Evolutionary conservation across 306 rosid genomes (phyloP), one percentile per base, ranked within the genome.

Genomic region (Quercus mongolica): DNA sequence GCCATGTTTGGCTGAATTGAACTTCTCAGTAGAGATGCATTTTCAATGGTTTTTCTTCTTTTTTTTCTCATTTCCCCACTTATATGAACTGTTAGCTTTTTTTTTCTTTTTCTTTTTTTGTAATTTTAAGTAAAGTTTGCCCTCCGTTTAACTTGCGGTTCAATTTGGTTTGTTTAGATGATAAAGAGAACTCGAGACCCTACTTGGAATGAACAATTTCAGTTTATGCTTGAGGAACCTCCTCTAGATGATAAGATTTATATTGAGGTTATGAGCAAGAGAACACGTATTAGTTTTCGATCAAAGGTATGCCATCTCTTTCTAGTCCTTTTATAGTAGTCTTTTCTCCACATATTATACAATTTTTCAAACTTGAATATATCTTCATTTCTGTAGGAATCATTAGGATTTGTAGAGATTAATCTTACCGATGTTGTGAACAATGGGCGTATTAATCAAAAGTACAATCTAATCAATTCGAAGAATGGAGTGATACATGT

Each of bases 161-260:
- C 41, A 63, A 63, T 67, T 33, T 35, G 75, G 46, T 71, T 51
- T 75, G 12, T 55, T 57, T 87, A 95, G 99, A 86, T 69, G 85
- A 77, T 95, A 3, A 89, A 74, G 86, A 91, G 88, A 85, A 85
- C 90, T 51, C 99, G 97, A 3, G 79, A 90, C 75, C 99, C 98
- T 0, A 81, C 64, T 30, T 95, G 99, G 99, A 91, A 89, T 35
- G 99, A 95, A 86, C 98, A 92, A 70, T 92, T 91, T 78, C 87
- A 89, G 20, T 95, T 91, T 72, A 86, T 95, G 98, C 91, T 92
- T 10, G 98, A 95, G 81, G 97, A 92, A 85, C 87, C 98, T 86
- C 99, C 99, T 62, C 79, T 84, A 30, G 80, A 85, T 44, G 98
- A 92, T 76, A 95, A 95, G 89, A 89, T 95, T 68, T 87, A 59